Evolutionary conservation across 2,329 filamentous ascomycete genomes (phyloP).

Genomic region (Fusarium illudens): DNA sequence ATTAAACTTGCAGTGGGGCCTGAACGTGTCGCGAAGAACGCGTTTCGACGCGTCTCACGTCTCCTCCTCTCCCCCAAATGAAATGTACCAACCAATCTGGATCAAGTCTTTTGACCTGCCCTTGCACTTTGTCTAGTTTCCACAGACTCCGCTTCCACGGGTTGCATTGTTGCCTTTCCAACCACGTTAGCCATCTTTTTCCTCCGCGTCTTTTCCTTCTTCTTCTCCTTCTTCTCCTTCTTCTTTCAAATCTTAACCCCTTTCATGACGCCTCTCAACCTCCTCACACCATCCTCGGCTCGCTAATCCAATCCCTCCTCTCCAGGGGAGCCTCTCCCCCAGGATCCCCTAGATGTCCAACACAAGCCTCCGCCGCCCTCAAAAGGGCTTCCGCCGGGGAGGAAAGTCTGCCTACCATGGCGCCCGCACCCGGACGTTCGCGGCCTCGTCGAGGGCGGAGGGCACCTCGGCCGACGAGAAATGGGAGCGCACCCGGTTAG

Average conservation of each 20-base stretch:
- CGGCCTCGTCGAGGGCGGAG: conserved; percentile 80
- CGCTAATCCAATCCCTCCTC: conserved; percentile 32
- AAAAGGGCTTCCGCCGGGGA: conserved; percentile 74
- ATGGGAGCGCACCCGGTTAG: conserved; percentile 83
- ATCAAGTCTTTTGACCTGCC: conserved; percentile 35
- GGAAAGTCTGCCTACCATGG: conserved; percentile 77
- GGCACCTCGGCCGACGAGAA: conserved; percentile 92
- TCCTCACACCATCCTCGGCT: conserved; percentile 21
- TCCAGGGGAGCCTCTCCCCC: conserved; percentile 22
- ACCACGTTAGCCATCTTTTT: conserved; percentile 8
- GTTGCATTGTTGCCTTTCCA: conserved; percentile 33
- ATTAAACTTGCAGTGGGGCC: conserved; percentile 46
- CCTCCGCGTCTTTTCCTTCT: conserved; percentile 12
- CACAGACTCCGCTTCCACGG: conserved; percentile 31
- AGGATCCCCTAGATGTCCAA: conserved; percentile 61
- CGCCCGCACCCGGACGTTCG: conserved; percentile 76
- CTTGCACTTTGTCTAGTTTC: conserved; percentile 27
- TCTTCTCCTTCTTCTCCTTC: conserved; percentile 12
- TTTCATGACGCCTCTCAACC: conserved; percentile 28
- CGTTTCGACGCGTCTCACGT: conserved; percentile 46
- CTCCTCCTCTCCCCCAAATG: neutral
- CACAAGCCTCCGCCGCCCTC: conserved; percentile 66
- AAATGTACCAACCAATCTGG: conserved; percentile 43
- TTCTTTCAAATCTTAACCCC: neutral
- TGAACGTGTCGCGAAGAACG: conserved; percentile 43